Base-by-base conservation (phyloP, 1,284 basidiomycete species). In the Testicularia cyperi region DNA sequence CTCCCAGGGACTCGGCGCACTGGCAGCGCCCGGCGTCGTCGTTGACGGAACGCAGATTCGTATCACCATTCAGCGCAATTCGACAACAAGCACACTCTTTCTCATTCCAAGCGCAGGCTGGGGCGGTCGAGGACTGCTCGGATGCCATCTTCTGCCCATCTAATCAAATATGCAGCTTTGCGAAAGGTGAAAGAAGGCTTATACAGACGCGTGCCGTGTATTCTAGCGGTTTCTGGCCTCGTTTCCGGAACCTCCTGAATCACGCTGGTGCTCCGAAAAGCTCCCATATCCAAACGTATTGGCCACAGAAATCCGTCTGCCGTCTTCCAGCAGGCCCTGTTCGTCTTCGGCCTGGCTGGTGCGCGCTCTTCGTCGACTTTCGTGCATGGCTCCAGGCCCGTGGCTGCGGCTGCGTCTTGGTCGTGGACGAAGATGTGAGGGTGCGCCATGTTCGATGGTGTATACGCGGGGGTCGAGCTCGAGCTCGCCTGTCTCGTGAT, bases 91-190 rank as follows among this genome's bases (percentile, higher is more conserved):
- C 4, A 12, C 18, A 2, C 23, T 62, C 34, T 45, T 40, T 0
- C 29, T 65, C 24, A 44, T 40, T 1, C 63, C 58, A 1, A 47
- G 43, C 21, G 39, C 53, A 18, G 49, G 40, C 3, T 65, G 58
- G 63, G 63, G 63, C 9, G 63, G 63, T 33, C 53, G 63, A 44
- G 63, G 63, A 0, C n/a, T 65, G 42, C 48, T 65, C n/a, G 63
- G 58, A 32, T 56, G 52, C 9, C 52, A 56, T 31, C 42, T 62
- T 15, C 27, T 61, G 5, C 56, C 56, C 4, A 6, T 54, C n/a
- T 54, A 44, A 24, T 13, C 15, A 8, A 31, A 16, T 53, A n/a
- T n/a, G n/a, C n/a, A n/a, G n/a, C n/a, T n/a, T n/a, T n/a, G n/a
- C n/a, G n/a, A n/a, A n/a, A n/a, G n/a, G n/a, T n/a, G n/a, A n/a